Evolutionary conservation across 352 stramenopile genomes (phyloP).

Genomic region (Poterioochromonas sp.): DNA sequence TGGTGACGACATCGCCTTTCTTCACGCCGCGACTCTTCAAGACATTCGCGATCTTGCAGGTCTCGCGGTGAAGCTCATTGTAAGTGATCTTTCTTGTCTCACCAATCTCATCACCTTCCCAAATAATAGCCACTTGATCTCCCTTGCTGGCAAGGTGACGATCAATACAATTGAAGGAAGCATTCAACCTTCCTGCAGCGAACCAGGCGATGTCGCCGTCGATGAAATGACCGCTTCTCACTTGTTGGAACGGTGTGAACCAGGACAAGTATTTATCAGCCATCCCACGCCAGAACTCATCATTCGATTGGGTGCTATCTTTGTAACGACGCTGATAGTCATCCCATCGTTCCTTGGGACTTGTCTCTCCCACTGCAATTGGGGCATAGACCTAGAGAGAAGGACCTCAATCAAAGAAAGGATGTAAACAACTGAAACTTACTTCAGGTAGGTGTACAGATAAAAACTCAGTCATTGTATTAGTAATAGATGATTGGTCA

Average conservation of each 20-base stretch:
- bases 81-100: constrained; percentile 78
- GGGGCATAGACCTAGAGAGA: too few relatives aligned
- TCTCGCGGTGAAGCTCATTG: constrained; percentile 69
- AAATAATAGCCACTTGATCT: constrained; percentile 80
- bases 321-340: constrained; percentile 70
- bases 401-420: too few relatives aligned
- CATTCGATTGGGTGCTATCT: constrained; percentile 67
- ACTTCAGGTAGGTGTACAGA: too few relatives aligned
- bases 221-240: constrained; percentile 65
- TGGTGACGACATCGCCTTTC: constrained; percentile 85
- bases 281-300: constrained; percentile 77
- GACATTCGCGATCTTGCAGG: constrained; percentile 86
- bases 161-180: constrained; percentile 88
- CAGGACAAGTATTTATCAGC: constrained; percentile 79
- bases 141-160: constrained; percentile 65
- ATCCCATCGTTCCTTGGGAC: background rate
- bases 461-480: too few relatives aligned
- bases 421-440: too few relatives aligned
- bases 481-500: too few relatives aligned
- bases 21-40: constrained; percentile 69
- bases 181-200: constrained; percentile 82
- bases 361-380: too few relatives aligned
- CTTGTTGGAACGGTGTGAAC: constrained; percentile 81
- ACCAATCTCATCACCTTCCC: constrained; percentile 88
- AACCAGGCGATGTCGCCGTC: constrained; percentile 91